Conservation (phyloP, 495 filamentous ascomycete species). For the Clohesyomyces aquaticus region DNA sequence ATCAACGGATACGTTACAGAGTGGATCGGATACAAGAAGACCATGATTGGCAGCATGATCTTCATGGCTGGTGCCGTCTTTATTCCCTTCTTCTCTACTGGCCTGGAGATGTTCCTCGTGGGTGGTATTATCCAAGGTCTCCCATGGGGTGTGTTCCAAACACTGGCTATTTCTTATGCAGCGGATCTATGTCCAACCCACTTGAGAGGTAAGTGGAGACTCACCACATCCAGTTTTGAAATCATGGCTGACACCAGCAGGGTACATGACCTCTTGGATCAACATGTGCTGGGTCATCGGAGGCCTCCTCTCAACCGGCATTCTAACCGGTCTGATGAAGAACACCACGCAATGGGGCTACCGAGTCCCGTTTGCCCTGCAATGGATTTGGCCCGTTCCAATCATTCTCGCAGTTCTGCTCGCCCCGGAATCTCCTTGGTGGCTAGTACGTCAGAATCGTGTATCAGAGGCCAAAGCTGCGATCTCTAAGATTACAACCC, state of each 20-base stretch:
- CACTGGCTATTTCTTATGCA: conserved; percentile 43
- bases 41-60: too few relatives aligned
- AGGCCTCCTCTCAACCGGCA: conserved; percentile 42
- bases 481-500: too few relatives aligned
- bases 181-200: conserved; percentile 41
- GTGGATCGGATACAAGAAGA: too few relatives aligned
- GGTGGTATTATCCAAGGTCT: conserved; percentile 40
- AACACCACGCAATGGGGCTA: conserved; percentile 41
- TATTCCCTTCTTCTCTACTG: conserved; percentile 44
- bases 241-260: background rate
- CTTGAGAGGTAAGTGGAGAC: conserved; percentile 31
- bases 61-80: too few relatives aligned
- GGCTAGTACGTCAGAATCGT: too few relatives aligned
- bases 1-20: too few relatives aligned
- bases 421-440: conserved; percentile 39
- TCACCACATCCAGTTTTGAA: conserved; percentile 36
- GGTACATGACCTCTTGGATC: background rate
- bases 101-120: conserved; percentile 37
- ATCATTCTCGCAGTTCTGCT: conserved; percentile 39
- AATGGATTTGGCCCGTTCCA: conserved; percentile 45
- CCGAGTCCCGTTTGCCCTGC: conserved; percentile 44
- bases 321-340: conserved; percentile 35
- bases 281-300: conserved; percentile 43
- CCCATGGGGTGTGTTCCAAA: conserved; percentile 46
- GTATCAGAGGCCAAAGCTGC: too few relatives aligned